Evolutionary conservation across 495 filamentous ascomycete species (phyloP).

Genomic region (Podospora didyma): DNA sequence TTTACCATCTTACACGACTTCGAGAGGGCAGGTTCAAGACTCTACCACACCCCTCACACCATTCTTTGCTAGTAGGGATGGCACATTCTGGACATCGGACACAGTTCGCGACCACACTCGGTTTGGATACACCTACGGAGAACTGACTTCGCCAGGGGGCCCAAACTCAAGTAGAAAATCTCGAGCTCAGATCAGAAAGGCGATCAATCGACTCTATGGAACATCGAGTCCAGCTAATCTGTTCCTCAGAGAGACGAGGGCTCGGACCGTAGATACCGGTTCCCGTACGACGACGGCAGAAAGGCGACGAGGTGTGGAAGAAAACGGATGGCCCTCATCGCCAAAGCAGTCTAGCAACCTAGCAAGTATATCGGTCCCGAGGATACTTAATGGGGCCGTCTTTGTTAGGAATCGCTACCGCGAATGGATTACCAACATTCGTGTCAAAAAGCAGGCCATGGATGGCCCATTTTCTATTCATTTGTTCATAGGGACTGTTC

Average conservation of each 20-base stretch:
- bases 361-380: background rate
- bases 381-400: slow-evolving; percentile 8
- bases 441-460: slow-evolving; percentile 53
- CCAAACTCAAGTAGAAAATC: slow-evolving; percentile 21
- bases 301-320: background rate
- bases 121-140: slow-evolving; percentile 61
- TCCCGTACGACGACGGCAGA: background rate
- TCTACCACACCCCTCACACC: slow-evolving; percentile 40
- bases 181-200: slow-evolving; percentile 32
- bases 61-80: slow-evolving; percentile 38
- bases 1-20: slow-evolving; percentile 49
- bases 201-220: slow-evolving; percentile 55
- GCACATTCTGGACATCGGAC: slow-evolving; percentile 49
- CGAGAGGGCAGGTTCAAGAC: slow-evolving; percentile 37
- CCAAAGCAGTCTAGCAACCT: background rate
- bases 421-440: slow-evolving; percentile 61
- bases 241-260: slow-evolving; percentile 17
- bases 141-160: slow-evolving; percentile 32
- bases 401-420: slow-evolving; percentile 34
- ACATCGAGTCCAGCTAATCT: slow-evolving; percentile 35
- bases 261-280: background rate
- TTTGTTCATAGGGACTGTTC: slow-evolving; percentile 54
- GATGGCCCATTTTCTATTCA: slow-evolving; percentile 53
- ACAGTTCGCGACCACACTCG: slow-evolving; percentile 36
- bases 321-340: background rate